Base-by-base conservation (phyloP, 768 basidiomycete species). In the Trametes cingulata region DNA sequence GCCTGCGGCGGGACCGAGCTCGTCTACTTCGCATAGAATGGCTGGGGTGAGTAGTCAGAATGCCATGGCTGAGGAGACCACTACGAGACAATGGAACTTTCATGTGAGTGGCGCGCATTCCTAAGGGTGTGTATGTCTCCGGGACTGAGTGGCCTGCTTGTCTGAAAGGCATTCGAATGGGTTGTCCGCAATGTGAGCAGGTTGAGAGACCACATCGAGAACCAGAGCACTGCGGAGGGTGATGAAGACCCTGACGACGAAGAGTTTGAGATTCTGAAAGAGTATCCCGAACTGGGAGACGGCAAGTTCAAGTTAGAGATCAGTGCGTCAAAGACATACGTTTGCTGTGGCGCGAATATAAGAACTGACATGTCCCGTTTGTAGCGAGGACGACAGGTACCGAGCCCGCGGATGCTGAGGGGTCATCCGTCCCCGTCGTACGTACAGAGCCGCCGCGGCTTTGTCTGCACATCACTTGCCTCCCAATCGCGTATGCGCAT, bases 231-330 rank as follows among this genome's bases (percentile, higher is more conserved):
- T 6, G 10, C 27, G 4, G 66, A 64, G 15, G 35, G 25, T 19
- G 52, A 52, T 13, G 64, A 14, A 13, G 72, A 68, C 29, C 68
- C 72, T 2, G 64, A 65, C 13, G 72, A 75, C 22, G 74, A 75
- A 6, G 80, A 80, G 42, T 87, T 86, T 60, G 86, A 87, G 58
- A 73, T 89, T 15, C 73, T 90, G 42, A 83, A 81, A 65, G 81
- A 87, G 60, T 85, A 86, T 0, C 86, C 86, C 6, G 77, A 85
- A 53, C 74, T 90, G 6, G 88, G 85, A 40, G 87, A 89, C 58
- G 83, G 83, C 58, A 87, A 87, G 71, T 82, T 77, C 74, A 90
- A 89, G 72, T 77, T 91, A 3, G 88, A 90, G 70, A 83, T 90
- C 60, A 81, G 87, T 85, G 56, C 19, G 80, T 61, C n/a, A 17